These are phyloP conservation scores for Citrus sinensis DNA, from an alignment of 345 rosid genomes.

Conservation along the genomic window DVS_A1.0 CM039164.1:6285501-6286000, in stretches of 20 bases:
- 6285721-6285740: background rate
- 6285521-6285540: too few relatives aligned
- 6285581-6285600: background rate
- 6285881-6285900: too few relatives aligned
- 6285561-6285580: background rate
- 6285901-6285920: too few relatives aligned
- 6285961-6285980: constrained; percentile 25
- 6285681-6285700: constrained; percentile 5
- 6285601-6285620: background rate
- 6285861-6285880: background rate
- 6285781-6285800: background rate
- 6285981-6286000: constrained; percentile 43
- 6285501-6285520: too few relatives aligned
- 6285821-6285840: background rate
- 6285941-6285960: constrained; percentile 23
- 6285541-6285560: background rate
- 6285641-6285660: too few relatives aligned
- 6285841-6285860: background rate
- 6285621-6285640: background rate
- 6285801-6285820: background rate
- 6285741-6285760: constrained; percentile 13
- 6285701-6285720: background rate
- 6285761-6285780: background rate
- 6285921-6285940: background rate
- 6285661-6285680: background rate